Evolutionary conservation across 2,329 filamentous ascomycete genomes (phyloP).

Genomic region (Davidsoniella eucalypti): DNA sequence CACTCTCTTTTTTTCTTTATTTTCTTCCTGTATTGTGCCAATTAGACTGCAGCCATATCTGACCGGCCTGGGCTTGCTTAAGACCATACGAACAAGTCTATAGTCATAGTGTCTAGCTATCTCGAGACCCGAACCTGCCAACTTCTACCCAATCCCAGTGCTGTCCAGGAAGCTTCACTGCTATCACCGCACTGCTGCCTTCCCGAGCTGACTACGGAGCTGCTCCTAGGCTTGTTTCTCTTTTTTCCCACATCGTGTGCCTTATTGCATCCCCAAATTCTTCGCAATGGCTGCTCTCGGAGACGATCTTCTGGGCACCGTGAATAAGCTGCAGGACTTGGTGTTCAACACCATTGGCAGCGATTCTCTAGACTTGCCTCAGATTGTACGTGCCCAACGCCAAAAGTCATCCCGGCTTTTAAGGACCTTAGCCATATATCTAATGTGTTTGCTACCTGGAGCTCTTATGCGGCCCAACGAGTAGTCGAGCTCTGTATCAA

Average conservation of each 20-base stretch:
- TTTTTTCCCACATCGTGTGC: neutral
- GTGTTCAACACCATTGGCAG: conserved; percentile 99
- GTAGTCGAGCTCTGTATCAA: neutral
- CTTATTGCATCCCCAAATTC: conserved; percentile 1
- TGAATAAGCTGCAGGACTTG: conserved; percentile 96
- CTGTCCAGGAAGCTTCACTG: no score
- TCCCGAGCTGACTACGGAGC: no score
- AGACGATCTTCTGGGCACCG: conserved; percentile 84
- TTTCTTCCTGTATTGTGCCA: neutral
- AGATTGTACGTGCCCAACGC: conserved; percentile 59
- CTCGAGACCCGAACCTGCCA: no score
- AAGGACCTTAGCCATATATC: no score
- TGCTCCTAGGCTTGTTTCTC: neutral
- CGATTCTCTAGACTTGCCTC: conserved; percentile 90
- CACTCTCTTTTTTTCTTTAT: neutral
- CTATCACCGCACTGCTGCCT: no score
- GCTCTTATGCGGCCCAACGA: no score
- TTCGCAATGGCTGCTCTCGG: conserved; percentile 74
- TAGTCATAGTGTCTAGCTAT: neutral
- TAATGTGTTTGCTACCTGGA: no score
- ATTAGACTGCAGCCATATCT: neutral
- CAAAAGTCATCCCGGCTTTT: no score
- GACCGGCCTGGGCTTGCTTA: no score
- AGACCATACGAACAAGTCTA: no score
- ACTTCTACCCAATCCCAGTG: no score